phyloP scores from a whole-genome alignment of 371 early-diverging fungal genomes.

The Mucor piriformis region DNA sequence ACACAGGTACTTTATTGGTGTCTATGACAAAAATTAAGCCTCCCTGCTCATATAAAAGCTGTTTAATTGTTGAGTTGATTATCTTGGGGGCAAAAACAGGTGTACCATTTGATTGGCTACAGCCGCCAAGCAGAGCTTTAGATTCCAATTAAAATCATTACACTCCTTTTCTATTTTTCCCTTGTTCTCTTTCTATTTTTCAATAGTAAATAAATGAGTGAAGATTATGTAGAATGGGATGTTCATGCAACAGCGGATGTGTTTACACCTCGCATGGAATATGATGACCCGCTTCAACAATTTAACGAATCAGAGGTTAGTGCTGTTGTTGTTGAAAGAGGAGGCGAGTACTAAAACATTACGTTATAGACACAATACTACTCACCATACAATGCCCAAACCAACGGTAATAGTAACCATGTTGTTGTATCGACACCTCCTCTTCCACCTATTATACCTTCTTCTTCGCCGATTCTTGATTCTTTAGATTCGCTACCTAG shows the following conservation, averaged over 20 bases:
- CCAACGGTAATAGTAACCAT: background rate
- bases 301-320: constrained; percentile 19
- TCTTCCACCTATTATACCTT: constrained; percentile 10
- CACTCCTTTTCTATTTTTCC: too few species aligned
- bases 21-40: too few species aligned
- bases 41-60: too few species aligned
- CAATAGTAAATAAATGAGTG: too few species aligned
- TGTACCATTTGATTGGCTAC: too few species aligned
- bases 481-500: constrained; percentile 6
- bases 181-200: too few species aligned
- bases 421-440: constrained; percentile 2
- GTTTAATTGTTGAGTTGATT: too few species aligned
- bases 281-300: constrained; percentile 37
- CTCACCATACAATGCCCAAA: background rate
- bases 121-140: too few species aligned
- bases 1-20: too few species aligned
- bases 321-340: background rate
- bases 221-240: constrained; percentile 43
- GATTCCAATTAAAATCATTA: too few species aligned
- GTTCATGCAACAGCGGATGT: constrained; percentile 39
- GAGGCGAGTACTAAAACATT: background rate
- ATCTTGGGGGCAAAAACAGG: too few species aligned
- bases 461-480: constrained; percentile 14
- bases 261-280: constrained; percentile 30
- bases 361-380: background rate